phyloP scores from a whole-genome alignment of 805 yeast species.

The Yamadazyma sp. region DNA sequence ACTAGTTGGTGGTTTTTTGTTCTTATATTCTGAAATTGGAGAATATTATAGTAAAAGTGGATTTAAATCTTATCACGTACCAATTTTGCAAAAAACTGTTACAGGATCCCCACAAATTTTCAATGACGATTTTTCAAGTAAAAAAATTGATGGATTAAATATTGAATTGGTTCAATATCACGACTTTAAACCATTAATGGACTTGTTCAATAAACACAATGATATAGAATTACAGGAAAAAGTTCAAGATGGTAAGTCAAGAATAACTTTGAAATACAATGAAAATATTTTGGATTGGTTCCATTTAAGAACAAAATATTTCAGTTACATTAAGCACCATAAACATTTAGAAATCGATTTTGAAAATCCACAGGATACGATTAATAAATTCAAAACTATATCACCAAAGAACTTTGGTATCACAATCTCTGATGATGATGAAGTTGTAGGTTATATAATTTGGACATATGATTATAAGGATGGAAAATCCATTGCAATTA shows the following conservation, averaged over 20 bases:
- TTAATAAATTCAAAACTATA: constrained; percentile 17
- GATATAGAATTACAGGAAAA: constrained; percentile 15
- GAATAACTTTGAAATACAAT: constrained; percentile 29
- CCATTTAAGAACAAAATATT: constrained; percentile 36
- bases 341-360: constrained; percentile 1
- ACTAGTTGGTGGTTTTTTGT: constrained; percentile 28
- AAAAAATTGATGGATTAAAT: background rate
- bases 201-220: constrained; percentile 19
- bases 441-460: constrained; percentile 25
- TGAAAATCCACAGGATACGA: constrained; percentile 16
- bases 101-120: constrained; percentile 1
- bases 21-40: constrained; percentile 41
- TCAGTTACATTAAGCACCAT: constrained; percentile 10
- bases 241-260: constrained; percentile 28
- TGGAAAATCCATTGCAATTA: background rate
- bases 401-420: constrained; percentile 35
- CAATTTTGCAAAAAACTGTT: constrained; percentile 15
- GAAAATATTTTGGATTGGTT: constrained; percentile 38
- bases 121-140: background rate
- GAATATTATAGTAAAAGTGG: constrained; percentile 39
- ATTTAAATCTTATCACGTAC: constrained; percentile 27
- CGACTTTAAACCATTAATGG: constrained; percentile 24
- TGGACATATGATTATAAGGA: constrained; percentile 37
- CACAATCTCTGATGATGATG: constrained; percentile 16
- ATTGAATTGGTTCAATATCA: constrained; percentile 24